Conservation (phyloP, 2,329 filamentous ascomycete genomes). For the Talaromyces marneffei region DNA sequence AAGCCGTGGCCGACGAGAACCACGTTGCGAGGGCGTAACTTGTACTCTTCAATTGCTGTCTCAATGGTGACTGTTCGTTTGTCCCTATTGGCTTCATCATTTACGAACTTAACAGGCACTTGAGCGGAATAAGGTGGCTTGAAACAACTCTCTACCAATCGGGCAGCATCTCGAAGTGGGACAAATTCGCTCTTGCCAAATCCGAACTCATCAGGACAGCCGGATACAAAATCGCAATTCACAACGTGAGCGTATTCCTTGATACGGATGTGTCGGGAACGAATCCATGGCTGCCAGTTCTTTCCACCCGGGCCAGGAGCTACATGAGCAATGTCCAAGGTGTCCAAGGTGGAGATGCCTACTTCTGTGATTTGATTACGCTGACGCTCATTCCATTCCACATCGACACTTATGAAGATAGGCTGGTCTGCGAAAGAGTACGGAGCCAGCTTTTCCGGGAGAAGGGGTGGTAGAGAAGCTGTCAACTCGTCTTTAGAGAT, state of each 20-base stretch:
- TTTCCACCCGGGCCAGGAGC: constrained; percentile 57
- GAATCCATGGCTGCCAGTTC: constrained; percentile 63
- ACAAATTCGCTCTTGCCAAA: constrained; percentile 57
- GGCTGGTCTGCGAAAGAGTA: constrained; percentile 49
- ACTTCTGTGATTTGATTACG: constrained; percentile 72
- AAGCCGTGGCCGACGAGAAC: constrained; percentile 76
- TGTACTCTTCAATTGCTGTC: constrained; percentile 12
- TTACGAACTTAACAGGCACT: constrained; percentile 14
- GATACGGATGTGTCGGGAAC: constrained; percentile 70
- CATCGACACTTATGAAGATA: constrained; percentile 72
- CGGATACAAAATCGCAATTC: constrained; percentile 64
- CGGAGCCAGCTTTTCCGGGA: constrained; percentile 42
- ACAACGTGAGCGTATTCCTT: constrained; percentile 59
- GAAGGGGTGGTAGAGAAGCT: constrained; percentile 32
- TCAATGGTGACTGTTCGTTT: constrained; percentile 1
- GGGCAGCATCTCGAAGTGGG: constrained; percentile 39
- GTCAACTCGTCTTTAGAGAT: constrained; percentile 23
- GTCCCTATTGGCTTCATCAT: constrained; percentile 7
- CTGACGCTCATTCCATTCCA: constrained; percentile 71
- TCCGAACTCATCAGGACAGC: constrained; percentile 74
- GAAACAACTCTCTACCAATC: constrained; percentile 51
- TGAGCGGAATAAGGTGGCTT: constrained; percentile 48
- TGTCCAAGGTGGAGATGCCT: constrained; percentile 77
- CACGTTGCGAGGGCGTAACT: constrained; percentile 48
- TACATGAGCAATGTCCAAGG: constrained; percentile 49